Base-by-base conservation (phyloP, 305 asterid species). In the Salvia sclarea region DNA sequence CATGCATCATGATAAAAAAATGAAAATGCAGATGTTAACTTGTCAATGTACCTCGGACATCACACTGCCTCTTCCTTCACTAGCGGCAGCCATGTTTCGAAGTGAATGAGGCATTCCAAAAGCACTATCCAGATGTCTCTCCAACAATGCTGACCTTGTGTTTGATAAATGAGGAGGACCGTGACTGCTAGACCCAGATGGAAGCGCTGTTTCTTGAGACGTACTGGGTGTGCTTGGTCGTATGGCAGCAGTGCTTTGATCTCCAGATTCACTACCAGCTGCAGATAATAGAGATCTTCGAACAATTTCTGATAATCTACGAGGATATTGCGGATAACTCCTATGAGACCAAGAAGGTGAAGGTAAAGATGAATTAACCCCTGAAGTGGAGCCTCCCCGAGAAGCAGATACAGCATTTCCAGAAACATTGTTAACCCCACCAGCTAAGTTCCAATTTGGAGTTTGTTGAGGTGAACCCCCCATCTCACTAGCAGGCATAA, bases 41-140 rank as follows among this genome's bases (percentile, higher is more conserved):
- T 30, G 55, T 14, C 55, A 57, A 70, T 69, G 45, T 72, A 81
- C 91, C 88, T 85, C 88, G 33, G 88, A 86, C 80, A 82, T 83
- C 14, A 78, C 76, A 72, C 86, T 82, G 75, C 87, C 78, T 80
- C 97, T 82, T 78, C 95, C 96, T 82, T 86, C 95, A 78, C 84
- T 66, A 17, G 82, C 92, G 63, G 84, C 82, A 70, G 91, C 88
- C 77, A 86, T 75, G 68, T 78, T 72, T 73, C 88, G 78, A 40
- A 80, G 67, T 10, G 93, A 70, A 83, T 83, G 64, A 65, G 95
- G 90, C 65, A 77, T 54, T 57, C 88, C 87, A 12, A 76, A 68
- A 66, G 87, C 84, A 78, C 86, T 77, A 63, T 88, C 87, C 49
- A 76, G 76, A 33, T 85, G 92, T 75, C 98, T 90, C 84, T 86